These are phyloP conservation scores for Fusarium poae DNA, from an alignment of 2,329 filamentous ascomycete species.

Conservation along the genomic window DNA sequence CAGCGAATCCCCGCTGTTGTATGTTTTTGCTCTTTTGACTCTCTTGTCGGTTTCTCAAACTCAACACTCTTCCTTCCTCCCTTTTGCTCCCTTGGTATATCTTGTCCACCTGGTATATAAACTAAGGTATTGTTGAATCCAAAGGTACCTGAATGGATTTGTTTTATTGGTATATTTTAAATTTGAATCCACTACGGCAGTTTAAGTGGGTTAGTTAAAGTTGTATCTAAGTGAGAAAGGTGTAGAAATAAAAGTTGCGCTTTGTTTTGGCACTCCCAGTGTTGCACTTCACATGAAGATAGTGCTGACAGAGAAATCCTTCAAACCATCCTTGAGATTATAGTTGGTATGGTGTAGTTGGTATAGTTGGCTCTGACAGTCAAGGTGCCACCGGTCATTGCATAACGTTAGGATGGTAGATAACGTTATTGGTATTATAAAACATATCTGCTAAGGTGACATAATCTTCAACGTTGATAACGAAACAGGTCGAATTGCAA, in stretches of 20 bases:
- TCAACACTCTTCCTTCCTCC: not conserved
- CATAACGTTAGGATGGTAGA: too few species aligned
- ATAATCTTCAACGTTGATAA: constrained; percentile 6
- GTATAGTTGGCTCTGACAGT: too few species aligned
- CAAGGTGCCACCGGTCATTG: too few species aligned
- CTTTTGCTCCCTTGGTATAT: too few species aligned
- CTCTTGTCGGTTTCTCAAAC: too few species aligned
- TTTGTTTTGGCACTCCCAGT: too few species aligned
- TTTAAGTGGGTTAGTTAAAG: not conserved
- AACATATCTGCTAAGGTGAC: not conserved
- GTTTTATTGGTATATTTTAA: not conserved
- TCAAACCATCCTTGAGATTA: not conserved
- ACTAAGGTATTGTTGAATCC: not conserved
- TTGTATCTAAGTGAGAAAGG: too few species aligned
- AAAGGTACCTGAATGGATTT: too few species aligned
- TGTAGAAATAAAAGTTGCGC: too few species aligned
- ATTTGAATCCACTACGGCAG: not conserved
- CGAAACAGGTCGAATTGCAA: not conserved
- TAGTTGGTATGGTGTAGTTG: too few species aligned
- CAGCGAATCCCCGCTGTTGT: constrained; percentile 21
- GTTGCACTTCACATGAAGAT: not conserved
- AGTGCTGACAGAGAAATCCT: not conserved
- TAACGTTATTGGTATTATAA: constrained; percentile 6
- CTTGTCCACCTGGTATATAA: not conserved
- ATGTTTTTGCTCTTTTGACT: not conserved